These are phyloP conservation scores for Rhamnella rubrinervis DNA, from an alignment of 331 rosid species.

Conservation along the genomic window DNA sequence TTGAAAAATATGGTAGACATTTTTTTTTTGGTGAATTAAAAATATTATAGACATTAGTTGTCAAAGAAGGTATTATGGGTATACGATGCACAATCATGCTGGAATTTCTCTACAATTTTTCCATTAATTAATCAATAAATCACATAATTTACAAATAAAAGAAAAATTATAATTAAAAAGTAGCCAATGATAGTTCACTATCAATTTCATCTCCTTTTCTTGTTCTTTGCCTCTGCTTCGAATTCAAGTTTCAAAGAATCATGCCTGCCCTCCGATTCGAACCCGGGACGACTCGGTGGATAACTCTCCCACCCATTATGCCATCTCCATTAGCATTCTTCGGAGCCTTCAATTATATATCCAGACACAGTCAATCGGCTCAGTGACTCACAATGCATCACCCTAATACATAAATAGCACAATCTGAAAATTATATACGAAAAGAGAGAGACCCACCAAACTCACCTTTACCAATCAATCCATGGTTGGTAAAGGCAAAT, in stretches of 20 bases:
- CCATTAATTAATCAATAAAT: constrained; percentile 35
- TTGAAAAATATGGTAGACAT: not conserved
- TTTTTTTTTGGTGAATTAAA: no score
- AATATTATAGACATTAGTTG: not conserved
- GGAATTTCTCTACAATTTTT: constrained; percentile 40
- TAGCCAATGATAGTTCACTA: not conserved
- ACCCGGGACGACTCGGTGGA: constrained; percentile 92
- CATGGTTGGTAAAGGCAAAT: not conserved
- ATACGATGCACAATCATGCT: constrained; percentile 1
- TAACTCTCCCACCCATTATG: constrained; percentile 36
- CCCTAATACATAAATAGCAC: not conserved
- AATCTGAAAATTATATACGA: no score
- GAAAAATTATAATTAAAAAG: not conserved
- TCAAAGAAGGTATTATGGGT: constrained; percentile 1
- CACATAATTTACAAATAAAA: constrained; percentile 37
- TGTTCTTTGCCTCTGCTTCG: constrained; percentile 12
- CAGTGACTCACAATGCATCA: constrained; percentile 13
- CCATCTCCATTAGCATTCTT: constrained; percentile 74
- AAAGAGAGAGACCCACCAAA: not conserved
- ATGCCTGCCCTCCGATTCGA: constrained; percentile 51
- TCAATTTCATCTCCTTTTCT: not conserved
- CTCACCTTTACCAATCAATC: not conserved
- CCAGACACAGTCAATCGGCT: constrained; percentile 21
- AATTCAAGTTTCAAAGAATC: not conserved
- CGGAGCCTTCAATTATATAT: constrained; percentile 29